A percentile compares a stretch with the other conserved stretches of the same genome.
These are phyloP conservation scores for Boeremia exigua DNA, from an alignment of 2,329 filamentous ascomycete species.

Conservation along the genomic window DNA sequence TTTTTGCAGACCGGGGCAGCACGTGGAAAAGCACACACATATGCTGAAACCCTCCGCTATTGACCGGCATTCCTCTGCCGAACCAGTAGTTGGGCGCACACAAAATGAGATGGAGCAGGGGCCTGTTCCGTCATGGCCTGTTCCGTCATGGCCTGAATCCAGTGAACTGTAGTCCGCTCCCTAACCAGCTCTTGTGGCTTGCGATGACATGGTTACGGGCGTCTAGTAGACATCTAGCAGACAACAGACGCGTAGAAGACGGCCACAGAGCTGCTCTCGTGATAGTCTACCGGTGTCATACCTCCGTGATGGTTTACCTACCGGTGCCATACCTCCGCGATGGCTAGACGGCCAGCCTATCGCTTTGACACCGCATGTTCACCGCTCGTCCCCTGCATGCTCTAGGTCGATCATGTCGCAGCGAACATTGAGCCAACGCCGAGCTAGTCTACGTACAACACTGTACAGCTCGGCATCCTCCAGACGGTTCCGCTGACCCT, in stretches of 20 bases:
- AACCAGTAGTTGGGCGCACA: constrained; percentile 21
- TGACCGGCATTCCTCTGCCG: constrained; percentile 14
- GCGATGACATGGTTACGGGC: constrained; percentile 9
- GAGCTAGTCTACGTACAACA: background rate
- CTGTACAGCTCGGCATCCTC: constrained; percentile 2
- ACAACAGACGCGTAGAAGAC: constrained; percentile 4
- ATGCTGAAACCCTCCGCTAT: constrained; percentile 19
- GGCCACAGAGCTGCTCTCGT: constrained; percentile 6
- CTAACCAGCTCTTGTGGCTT: constrained; percentile 16
- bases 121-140: constrained; percentile 25
- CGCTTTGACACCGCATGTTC: background rate
- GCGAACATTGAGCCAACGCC: constrained; percentile 2
- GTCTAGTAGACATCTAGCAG: background rate
- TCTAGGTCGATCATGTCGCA: constrained; percentile 8
- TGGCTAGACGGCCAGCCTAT: constrained; percentile 10
- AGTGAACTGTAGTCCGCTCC: constrained; percentile 4
- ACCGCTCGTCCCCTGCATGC: constrained; percentile 14
- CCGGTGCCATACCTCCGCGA: constrained; percentile 10
- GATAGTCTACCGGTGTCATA: constrained; percentile 9
- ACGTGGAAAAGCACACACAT: constrained; percentile 22
- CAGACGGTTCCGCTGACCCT: constrained; percentile 10
- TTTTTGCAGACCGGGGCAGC: constrained; percentile 21
- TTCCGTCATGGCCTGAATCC: constrained; percentile 14
- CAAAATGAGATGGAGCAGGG: constrained; percentile 26
- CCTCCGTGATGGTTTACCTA: constrained; percentile 1